Base-by-base conservation (phyloP, 1,284 basidiomycete genomes). In the Ustilago loliicola region DNA sequence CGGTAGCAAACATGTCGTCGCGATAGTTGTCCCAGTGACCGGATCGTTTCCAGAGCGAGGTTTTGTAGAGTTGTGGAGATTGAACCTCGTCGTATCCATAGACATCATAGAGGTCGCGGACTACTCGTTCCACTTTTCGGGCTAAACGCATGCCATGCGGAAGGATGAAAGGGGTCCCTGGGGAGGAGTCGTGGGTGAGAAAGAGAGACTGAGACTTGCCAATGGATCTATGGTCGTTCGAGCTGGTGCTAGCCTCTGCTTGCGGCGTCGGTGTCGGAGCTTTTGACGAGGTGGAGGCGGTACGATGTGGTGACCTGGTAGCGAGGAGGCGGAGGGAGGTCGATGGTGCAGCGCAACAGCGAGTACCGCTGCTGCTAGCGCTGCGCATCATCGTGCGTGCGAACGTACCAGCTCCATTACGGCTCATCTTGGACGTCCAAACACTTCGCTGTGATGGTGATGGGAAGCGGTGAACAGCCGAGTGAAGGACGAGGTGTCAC, bases 21-120 rank as follows among this genome's bases (percentile, higher is more conserved):
- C 84, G 72, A 60, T 86, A 86, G 45, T 86, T 85, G 59, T 86
- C 84, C 85, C 85, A 86, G 54, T 86, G 85, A 1, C 85, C 85
- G 38, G 76, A 80, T 9, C 66, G 70, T 51, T 85, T 80, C 85
- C 85, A 86, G 1, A 86, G 66, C 11, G 77, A 69, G 8, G 76
- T 79, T 30, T 80, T 80, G 76, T 78, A 85, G 9, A 86, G 75
- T 55, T 86, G 85, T 15, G 85, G 85, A 27, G 81, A 82, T 61
- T 81, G 77, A 1, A 86, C 83, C 52, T 86, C 85, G 54, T 86
- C 80, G 72, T 86, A 86, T 21, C 80, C 84, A 27, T 79, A 80
- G 3, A 77, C 70, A 45, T 83, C 81, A 70, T 86, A 86, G 34
- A 86, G 72, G 58, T 86, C 85, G 30, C 83, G 79, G 3, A 86